phyloP scores from a whole-genome alignment of 371 early-diverging fungal genomes.

The Rhizopus arrhizus region DNA sequence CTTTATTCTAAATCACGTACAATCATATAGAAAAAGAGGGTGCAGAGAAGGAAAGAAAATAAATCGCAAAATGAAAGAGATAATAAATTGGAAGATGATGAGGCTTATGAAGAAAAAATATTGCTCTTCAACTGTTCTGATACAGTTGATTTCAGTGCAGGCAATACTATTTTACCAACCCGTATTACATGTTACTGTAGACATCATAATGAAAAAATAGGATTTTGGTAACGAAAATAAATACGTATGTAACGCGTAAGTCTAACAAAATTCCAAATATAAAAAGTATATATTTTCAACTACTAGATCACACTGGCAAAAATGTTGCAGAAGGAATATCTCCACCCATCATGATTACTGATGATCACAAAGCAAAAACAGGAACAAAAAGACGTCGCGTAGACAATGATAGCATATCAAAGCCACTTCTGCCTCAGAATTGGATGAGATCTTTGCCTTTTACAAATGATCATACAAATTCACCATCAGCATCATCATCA shows the following conservation, averaged over 20 bases:
- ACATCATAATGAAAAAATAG: slow-evolving; percentile 88
- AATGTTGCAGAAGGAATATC: slow-evolving; percentile 82
- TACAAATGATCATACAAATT: slow-evolving; percentile 1
- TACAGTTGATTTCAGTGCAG: slow-evolving; percentile 84
- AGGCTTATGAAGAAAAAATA: slow-evolving; percentile 70
- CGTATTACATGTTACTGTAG: slow-evolving; percentile 95
- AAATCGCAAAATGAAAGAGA: slow-evolving; percentile 38
- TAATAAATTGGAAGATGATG: slow-evolving; percentile 40
- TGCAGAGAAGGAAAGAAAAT: slow-evolving; percentile 56
- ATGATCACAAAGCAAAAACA: slow-evolving; percentile 81
- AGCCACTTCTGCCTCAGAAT: slow-evolving; percentile 8
- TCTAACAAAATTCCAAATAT: background rate
- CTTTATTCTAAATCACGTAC: background rate
- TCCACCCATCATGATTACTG: slow-evolving; percentile 93
- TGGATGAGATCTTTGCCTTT: slow-evolving; percentile 21
- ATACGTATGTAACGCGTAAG: background rate
- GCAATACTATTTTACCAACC: slow-evolving; percentile 87
- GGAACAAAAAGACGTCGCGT: slow-evolving; percentile 52
- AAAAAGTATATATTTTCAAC: slow-evolving; percentile 68
- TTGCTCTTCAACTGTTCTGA: slow-evolving; percentile 84
- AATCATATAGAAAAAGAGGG: slow-evolving; percentile 44
- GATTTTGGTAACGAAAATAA: slow-evolving; percentile 66
- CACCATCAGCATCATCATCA: slow-evolving; percentile 8
- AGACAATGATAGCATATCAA: slow-evolving; percentile 33
- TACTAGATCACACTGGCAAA: slow-evolving; percentile 70